A percentile compares a stretch with the other conserved stretches of the same genome.
Evolutionary conservation across 495 filamentous ascomycete genomes (phyloP).

Genomic region (Penicillium odoratum): DNA sequence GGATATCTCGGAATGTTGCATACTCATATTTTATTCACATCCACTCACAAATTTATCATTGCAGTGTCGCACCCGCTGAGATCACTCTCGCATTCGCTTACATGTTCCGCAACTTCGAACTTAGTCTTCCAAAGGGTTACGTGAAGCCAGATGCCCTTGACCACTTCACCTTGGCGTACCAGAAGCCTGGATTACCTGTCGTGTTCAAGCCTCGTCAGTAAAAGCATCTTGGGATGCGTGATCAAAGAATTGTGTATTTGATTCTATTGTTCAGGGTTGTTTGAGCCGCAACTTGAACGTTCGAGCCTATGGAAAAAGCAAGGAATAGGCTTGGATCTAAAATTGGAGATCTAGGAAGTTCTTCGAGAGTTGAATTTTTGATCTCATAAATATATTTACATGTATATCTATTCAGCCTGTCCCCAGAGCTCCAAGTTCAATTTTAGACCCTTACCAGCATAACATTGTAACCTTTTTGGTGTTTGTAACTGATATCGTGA

Average conservation of each 20-base stretch:
- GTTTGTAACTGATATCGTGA: too few species aligned
- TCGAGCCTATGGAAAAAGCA: too few species aligned
- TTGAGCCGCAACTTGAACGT: neutral
- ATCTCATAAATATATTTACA: too few species aligned
- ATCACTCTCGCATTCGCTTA: conserved; percentile 13
- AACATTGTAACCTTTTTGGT: too few species aligned
- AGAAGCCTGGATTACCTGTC: conserved; percentile 6
- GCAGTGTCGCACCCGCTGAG: conserved; percentile 8
- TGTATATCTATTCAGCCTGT: too few species aligned
- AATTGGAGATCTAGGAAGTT: too few species aligned
- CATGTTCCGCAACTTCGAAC: conserved; percentile 8
- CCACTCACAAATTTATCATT: conserved; percentile 2
- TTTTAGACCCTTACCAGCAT: too few species aligned
- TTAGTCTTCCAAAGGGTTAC: conserved; percentile 1
- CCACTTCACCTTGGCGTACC: conserved; percentile 10
- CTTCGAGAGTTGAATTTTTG: too few species aligned
- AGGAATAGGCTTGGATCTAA: too few species aligned
- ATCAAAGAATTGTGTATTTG: neutral
- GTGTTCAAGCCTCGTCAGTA: neutral
- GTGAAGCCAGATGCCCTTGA: neutral
- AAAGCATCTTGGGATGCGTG: neutral
- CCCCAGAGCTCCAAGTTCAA: too few species aligned
- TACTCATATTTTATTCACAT: neutral
- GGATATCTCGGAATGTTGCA: neutral
- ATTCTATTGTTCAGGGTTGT: neutral